Base-by-base conservation (phyloP, 2,329 filamentous ascomycete genomes). In the Hymenoscyphus scutula region DNA sequence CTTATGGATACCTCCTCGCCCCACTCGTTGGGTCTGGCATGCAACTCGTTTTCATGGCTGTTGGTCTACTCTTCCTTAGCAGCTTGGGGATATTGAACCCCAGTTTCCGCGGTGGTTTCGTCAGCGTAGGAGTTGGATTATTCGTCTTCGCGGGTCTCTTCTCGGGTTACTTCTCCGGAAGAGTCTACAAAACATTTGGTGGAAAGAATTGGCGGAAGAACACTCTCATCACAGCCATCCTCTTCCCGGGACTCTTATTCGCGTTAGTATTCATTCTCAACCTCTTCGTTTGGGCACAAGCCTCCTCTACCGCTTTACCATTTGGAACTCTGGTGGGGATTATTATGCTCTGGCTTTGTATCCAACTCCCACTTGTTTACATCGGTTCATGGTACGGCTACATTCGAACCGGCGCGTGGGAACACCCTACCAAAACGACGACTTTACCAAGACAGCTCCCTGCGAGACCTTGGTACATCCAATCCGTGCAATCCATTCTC, bases 261-360 rank as follows among this genome's bases (percentile, higher is more conserved):
- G 80, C 82, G 8, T 81, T 90, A 32, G 78, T 93, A 38, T 92
- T 96, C 76, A 82, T 94, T 57, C 82, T 96, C 63, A 96, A 96
- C 74, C 81, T 96, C 10, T 96, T 96, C 73, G 90, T 95, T 63
- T 96, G 92, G 92, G 88, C 91, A 0, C 91, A 96, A 76, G 90
- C 91, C 0, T 95, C 90, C 11, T 93, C 89, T 74, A 96, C 91
- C 1, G 92, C 92, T 1, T 88, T 96, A 37, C 92, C 92, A 0
- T 93, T 96, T 69, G 84, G 88, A 37, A 95, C 91, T 0, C 80
- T 96, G 2, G 73, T 95, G 34, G 89, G 81, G 7, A 84, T 96
- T 2, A 76, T 91, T 23, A 78, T 87, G 2, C 82, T 96, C 7
- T 96, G 92, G 92, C 84, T 96, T 15, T 86, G 92, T 66, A 89